A percentile compares a stretch with the other conserved stretches of the same genome.
Conservation (phyloP, 345 rosid genomes). For the Alliaria petiolata region DNA sequence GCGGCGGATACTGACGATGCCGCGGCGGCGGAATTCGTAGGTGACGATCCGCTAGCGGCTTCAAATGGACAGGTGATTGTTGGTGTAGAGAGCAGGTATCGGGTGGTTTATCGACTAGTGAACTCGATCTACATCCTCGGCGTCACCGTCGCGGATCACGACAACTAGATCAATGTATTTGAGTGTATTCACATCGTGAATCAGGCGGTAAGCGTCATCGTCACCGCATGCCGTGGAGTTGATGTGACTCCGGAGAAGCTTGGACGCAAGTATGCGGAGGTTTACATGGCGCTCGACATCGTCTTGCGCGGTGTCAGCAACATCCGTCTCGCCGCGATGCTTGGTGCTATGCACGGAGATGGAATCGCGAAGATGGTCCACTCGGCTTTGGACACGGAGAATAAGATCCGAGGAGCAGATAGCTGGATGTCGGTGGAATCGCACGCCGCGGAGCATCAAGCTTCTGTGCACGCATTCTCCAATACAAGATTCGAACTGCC, state of each 20-base stretch:
- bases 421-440: slow-evolving; percentile 59
- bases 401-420: slow-evolving; percentile 93
- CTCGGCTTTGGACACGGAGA: slow-evolving; percentile 82
- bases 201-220: slow-evolving; percentile 94
- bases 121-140: slow-evolving; percentile 93
- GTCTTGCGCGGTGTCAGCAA: slow-evolving; percentile 89
- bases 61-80: slow-evolving; percentile 95
- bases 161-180: slow-evolving; percentile 80
- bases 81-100: slow-evolving; percentile 94
- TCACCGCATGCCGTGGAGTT: slow-evolving; percentile 98
- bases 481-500: slow-evolving; percentile 69
- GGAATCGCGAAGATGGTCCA: slow-evolving; percentile 99
- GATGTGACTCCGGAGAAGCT: slow-evolving; percentile 98
- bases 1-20: slow-evolving; percentile 39
- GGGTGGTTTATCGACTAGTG: slow-evolving; percentile 91
- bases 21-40: slow-evolving; percentile 50
- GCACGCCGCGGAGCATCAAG: slow-evolving; percentile 62
- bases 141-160: slow-evolving; percentile 81
- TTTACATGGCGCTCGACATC: slow-evolving; percentile 95
- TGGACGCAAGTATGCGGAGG: slow-evolving; percentile 84
- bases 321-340: slow-evolving; percentile 92
- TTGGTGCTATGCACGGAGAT: slow-evolving; percentile 91
- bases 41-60: slow-evolving; percentile 96
- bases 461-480: slow-evolving; percentile 62
- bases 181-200: slow-evolving; percentile 96